Conservation (phyloP, 108 stramenopile genomes). For the Epithemia pelagica region DNA sequence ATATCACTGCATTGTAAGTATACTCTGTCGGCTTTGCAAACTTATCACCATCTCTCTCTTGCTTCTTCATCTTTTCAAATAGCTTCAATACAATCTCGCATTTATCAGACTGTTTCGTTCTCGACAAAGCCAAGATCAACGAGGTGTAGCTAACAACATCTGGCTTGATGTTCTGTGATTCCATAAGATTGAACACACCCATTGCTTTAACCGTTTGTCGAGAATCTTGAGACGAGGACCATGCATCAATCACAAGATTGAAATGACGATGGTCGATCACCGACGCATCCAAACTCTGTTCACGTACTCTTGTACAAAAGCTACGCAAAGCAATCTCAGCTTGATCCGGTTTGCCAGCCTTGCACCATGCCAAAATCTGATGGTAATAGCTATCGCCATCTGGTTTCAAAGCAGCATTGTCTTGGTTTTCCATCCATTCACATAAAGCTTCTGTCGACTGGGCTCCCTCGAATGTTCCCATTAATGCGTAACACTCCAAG, state of each 20-base stretch:
- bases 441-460: background rate
- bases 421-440: background rate
- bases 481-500: background rate
- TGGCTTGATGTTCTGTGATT: constrained; percentile 3
- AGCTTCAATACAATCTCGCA: background rate
- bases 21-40: background rate
- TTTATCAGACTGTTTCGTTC: background rate
- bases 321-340: background rate
- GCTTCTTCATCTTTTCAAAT: background rate
- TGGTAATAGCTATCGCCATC: background rate
- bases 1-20: constrained; percentile 1
- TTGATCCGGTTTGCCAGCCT: background rate
- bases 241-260: background rate
- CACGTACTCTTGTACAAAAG: background rate
- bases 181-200: background rate
- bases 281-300: background rate
- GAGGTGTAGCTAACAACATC: constrained; percentile 3
- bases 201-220: background rate
- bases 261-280: background rate
- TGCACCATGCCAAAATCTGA: background rate
- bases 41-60: background rate
- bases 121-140: background rate
- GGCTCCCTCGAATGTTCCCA: background rate
- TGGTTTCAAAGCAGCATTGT: background rate
- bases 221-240: background rate